phyloP scores from a whole-genome alignment of 768 basidiomycete species.

The Cystobasidium tubakii region DNA sequence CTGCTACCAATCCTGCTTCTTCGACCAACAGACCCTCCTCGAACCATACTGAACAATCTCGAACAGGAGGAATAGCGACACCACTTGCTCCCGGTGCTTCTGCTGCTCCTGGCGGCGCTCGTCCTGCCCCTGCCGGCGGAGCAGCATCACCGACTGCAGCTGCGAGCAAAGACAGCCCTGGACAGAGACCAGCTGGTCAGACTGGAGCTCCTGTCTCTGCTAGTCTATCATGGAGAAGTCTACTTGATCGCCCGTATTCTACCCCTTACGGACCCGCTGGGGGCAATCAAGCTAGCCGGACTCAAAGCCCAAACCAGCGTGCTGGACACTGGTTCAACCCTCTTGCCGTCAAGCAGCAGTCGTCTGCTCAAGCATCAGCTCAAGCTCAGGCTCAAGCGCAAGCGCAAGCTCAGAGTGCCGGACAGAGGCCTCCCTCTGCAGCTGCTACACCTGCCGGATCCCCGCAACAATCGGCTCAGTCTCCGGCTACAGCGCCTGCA shows the following conservation, averaged over 20 bases:
- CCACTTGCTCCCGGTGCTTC: neutral
- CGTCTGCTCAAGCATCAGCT: neutral
- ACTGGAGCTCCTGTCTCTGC: neutral
- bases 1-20: neutral
- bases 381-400: constrained; percentile 11
- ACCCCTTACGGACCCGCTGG: neutral
- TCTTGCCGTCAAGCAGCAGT: constrained; percentile 6
- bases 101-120: neutral
- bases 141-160: neutral
- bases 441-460: neutral
- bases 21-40: neutral
- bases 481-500: neutral
- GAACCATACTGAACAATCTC: constrained; percentile 7
- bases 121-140: neutral
- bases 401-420: neutral
- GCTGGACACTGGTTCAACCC: constrained; percentile 13
- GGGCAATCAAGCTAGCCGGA: neutral
- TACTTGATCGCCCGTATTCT: neutral
- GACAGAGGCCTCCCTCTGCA: neutral
- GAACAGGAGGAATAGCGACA: constrained; percentile 5
- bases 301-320: constrained; percentile 4
- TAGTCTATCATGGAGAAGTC: neutral
- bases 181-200: neutral
- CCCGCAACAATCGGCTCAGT: neutral
- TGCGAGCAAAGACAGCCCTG: neutral